A percentile compares a stretch with the other conserved stretches of the same genome.
Conservation (phyloP, 108 stramenopile species). For the Discostella stelligeroides region DNA sequence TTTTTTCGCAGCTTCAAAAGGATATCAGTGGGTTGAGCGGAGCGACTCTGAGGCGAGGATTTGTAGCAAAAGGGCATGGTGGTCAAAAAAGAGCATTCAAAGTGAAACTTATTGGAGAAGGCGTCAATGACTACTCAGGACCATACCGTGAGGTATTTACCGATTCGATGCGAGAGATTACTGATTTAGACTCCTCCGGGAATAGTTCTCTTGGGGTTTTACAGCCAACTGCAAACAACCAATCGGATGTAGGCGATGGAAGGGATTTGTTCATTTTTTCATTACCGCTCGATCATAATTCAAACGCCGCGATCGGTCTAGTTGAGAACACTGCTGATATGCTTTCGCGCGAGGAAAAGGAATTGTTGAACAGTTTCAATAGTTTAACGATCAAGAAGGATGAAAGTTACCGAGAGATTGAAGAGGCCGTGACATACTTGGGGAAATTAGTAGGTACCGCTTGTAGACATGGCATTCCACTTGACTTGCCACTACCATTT, state of each 20-base stretch:
- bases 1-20: constrained; percentile 92
- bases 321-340: constrained; percentile 13
- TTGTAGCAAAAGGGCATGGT: constrained; percentile 95
- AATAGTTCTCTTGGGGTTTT: constrained; percentile 69
- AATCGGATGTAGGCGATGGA: constrained; percentile 70
- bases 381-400: constrained; percentile 56
- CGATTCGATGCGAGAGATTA: constrained; percentile 87
- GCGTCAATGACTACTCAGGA: constrained; percentile 98
- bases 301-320: constrained; percentile 1
- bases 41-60: constrained; percentile 87
- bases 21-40: constrained; percentile 91
- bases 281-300: constrained; percentile 11
- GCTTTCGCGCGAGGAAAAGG: constrained; percentile 54
- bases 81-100: constrained; percentile 97
- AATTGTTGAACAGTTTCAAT: constrained; percentile 60
- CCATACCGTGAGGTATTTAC: constrained; percentile 96
- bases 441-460: constrained; percentile 95
- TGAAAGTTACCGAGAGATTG: constrained; percentile 65
- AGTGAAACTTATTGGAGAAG: constrained; percentile 96
- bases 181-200: constrained; percentile 51
- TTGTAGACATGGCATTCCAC: constrained; percentile 85
- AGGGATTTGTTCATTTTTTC: constrained; percentile 81
- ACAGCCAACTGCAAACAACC: constrained; percentile 80
- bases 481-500: constrained; percentile 85
- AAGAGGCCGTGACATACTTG: constrained; percentile 82